Percentiles rank a stretch among this genome's conserved stretches.
Evolutionary conservation across 1,284 basidiomycete genomes (phyloP).

Genomic region (Rhodotorula mucilaginosa): DNA sequence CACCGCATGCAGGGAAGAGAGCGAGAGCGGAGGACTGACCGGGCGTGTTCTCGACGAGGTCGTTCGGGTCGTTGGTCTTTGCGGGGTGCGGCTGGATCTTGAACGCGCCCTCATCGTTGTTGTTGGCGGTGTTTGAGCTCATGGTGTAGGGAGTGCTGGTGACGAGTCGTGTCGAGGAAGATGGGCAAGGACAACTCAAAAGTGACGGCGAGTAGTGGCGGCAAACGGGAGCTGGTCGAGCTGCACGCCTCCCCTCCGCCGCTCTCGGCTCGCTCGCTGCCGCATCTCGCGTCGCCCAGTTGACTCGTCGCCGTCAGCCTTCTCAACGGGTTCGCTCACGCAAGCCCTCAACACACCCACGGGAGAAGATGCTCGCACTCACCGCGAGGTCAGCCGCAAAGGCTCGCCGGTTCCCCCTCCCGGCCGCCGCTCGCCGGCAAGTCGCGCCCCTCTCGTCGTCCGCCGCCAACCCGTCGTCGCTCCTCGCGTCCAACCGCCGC

Average conservation of each 20-base stretch:
- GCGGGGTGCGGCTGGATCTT: conserved; percentile 53
- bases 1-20: background rate
- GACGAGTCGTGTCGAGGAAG: conserved; percentile 10
- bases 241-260: too few relatives aligned
- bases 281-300: background rate
- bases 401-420: background rate
- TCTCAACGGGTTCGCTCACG: too few relatives aligned
- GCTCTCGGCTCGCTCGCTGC: too few relatives aligned
- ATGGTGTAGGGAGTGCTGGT: background rate
- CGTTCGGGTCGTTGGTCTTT: conserved; percentile 40
- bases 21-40: conserved; percentile 5
- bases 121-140: conserved; percentile 17
- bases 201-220: background rate
- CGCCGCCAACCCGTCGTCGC: conserved; percentile 16
- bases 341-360: too few relatives aligned
- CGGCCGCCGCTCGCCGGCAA: background rate
- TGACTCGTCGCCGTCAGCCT: background rate
- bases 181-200: background rate
- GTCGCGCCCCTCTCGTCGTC: conserved; percentile 4
- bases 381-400: background rate
- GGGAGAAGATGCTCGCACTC: conserved; percentile 5
- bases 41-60: conserved; percentile 13
- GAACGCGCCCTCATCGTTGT: conserved; percentile 47
- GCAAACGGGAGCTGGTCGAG: too few relatives aligned
- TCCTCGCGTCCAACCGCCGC: conserved; percentile 34